A percentile compares a stretch with the other conserved stretches of the same genome.
phyloP scores from a whole-genome alignment of 2,329 filamentous ascomycete species.

The Fusarium decemcellulare region DNA sequence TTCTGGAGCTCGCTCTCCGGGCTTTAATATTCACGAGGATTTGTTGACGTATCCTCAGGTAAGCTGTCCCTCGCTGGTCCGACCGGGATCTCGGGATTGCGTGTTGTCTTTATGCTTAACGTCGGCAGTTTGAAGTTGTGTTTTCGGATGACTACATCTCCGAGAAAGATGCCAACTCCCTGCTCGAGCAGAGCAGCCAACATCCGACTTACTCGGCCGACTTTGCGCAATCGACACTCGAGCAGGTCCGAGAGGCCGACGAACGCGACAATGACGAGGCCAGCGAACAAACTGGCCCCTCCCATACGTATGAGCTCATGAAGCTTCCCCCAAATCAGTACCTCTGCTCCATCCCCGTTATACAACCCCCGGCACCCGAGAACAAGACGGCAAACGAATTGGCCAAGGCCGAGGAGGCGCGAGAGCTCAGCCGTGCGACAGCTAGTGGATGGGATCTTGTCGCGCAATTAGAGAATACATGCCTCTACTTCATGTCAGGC shows the following conservation, averaged over 20 bases:
- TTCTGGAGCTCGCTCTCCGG: conserved; percentile 63
- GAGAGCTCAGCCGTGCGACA: conserved; percentile 83
- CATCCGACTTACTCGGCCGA: conserved; percentile 58
- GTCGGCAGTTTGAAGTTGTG: conserved; percentile 80
- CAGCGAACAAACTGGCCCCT: conserved; percentile 15
- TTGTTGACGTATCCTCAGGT: conserved; percentile 90
- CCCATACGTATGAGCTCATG: conserved; percentile 79
- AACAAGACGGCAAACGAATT: conserved; percentile 78
- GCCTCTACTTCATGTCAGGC: conserved; percentile 85
- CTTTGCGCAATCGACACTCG: conserved; percentile 57
- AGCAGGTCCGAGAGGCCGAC: conserved; percentile 46
- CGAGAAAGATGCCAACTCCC: conserved; percentile 76
- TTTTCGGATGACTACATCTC: conserved; percentile 82
- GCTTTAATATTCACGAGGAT: conserved; percentile 91
- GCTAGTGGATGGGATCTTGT: conserved; percentile 86
- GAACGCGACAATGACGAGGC: conserved; percentile 49
- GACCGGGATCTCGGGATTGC: background rate
- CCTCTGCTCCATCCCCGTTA: conserved; percentile 86
- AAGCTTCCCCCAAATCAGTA: conserved; percentile 79
- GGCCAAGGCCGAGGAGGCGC: conserved; percentile 81
- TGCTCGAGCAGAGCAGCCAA: conserved; percentile 62
- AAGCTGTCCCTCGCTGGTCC: conserved; percentile 46
- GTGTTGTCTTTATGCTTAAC: conserved; percentile 26
- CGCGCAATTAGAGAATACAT: conserved; percentile 83
- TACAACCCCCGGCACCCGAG: conserved; percentile 69